A percentile compares a stretch with the other conserved stretches of the same genome.
Conservation (phyloP, 257 asterid species). For the Ilex aquifolium region DNA sequence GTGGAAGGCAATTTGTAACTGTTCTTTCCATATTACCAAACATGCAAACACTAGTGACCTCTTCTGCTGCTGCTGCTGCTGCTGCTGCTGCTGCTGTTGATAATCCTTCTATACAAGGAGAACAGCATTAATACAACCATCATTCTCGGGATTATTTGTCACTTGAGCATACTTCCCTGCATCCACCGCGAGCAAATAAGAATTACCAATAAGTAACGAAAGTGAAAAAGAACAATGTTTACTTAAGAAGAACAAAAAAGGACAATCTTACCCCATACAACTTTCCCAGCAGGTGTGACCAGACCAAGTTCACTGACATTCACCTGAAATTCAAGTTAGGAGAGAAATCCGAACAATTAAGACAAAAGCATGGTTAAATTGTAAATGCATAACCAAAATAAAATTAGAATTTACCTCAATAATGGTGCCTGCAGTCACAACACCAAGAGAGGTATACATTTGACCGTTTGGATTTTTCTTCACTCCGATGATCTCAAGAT, state of each 20-base stretch:
- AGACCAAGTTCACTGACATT: conserved; percentile 93
- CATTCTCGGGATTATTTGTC: conserved; percentile 94
- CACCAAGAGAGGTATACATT: conserved; percentile 95
- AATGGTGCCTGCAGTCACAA: conserved; percentile 80
- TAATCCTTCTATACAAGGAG: conserved; percentile 53
- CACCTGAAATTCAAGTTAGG: conserved; percentile 41
- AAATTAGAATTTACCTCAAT: conserved; percentile 56
- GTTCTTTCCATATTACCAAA: too few species aligned
- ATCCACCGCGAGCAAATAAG: conserved; percentile 5
- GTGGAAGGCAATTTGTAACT: too few species aligned
- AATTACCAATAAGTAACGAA: background rate
- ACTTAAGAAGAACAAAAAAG: background rate
- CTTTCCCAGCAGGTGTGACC: conserved; percentile 97
- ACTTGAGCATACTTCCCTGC: conserved; percentile 98
- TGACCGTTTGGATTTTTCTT: conserved; percentile 97
- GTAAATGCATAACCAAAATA: background rate
- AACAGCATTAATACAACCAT: conserved; percentile 91
- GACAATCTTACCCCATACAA: conserved; percentile 77
- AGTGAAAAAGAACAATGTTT: background rate
- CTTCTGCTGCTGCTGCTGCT: too few species aligned
- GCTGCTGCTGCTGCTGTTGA: too few species aligned
- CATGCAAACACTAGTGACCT: too few species aligned
- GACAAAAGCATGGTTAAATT: background rate
- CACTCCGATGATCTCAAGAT: conserved; percentile 84
- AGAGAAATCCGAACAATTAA: background rate